Evolutionary conservation across 768 basidiomycete species (phyloP), one percentile per base, ranked within the genome.

Genomic region (Lepiota brunneoincarnata): DNA sequence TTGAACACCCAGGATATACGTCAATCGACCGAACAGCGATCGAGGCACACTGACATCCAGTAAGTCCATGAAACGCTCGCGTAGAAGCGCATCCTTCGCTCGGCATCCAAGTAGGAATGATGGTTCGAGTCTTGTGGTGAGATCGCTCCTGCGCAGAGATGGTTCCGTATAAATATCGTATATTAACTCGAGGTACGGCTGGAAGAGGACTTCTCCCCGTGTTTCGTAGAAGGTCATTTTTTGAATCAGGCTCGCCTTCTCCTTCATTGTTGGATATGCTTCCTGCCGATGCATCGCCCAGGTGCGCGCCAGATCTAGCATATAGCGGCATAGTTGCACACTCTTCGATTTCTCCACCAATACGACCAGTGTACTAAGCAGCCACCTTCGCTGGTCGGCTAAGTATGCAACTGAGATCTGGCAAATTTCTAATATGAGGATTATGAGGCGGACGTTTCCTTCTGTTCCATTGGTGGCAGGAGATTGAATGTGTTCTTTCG

Each of bases 81-180:
- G 83, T 21, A 97, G 76, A 7, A 72, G 69, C 0, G 87, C 76
- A 64, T 98, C 93, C 58, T 86, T 81, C 2, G 90, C 87, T 26
- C 91, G 84, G 67, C 91, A 93, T 4, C 96, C 97, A 24, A 98
- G 76, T 34, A 98, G 77, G 75, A 98, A 99, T 1, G 94, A 87
- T 24, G 90, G 87, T 64, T 99, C 97, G 15, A 99, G 78, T 10
- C 94, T 85, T 38, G 90, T 87, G 1, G 97, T 99, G 57, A 99
- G 76, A 59, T 99, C 97, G 52, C 92, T 96, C 39, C 95, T 84
- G 38, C 93, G 87, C 41, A 99, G 73, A 3, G 74, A 70, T 15
- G 92, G 86, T 40, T 94, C 89, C 5, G 87, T 91, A 73, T 98
- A 99, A 63, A 99, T 95, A 56, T 95, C 93, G 65, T 91, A 87